Percentiles rank a stretch among this genome's conserved stretches.
Conservation (phyloP, 257 asterid species). For the Catharanthus roseus region DNA sequence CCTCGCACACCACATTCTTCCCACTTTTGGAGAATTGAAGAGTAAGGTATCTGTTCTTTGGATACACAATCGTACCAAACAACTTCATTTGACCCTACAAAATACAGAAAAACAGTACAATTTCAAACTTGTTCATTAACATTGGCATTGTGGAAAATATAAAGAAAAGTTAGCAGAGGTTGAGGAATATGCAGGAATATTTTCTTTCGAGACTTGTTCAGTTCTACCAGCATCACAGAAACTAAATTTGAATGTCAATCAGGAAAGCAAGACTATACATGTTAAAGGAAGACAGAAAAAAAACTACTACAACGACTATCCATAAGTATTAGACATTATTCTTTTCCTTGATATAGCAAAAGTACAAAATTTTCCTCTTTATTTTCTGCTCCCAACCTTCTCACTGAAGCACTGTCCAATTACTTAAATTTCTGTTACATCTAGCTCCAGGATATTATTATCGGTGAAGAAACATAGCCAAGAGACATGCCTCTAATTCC, state of each 20-base stretch:
- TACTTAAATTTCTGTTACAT: background rate
- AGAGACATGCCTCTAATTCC: background rate
- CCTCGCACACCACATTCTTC: constrained; percentile 85
- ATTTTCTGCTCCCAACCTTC: background rate
- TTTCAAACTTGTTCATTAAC: background rate
- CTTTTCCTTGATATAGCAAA: background rate
- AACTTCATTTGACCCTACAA: constrained; percentile 86
- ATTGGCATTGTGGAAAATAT: background rate
- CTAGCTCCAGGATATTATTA: too few relatives aligned
- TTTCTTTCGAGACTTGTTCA: background rate
- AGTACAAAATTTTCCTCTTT: background rate
- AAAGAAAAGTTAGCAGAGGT: background rate
- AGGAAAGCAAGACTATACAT: background rate
- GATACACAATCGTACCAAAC: constrained; percentile 86
- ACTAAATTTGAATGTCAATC: background rate
- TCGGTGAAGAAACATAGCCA: background rate
- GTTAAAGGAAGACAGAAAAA: background rate
- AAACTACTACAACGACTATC: background rate
- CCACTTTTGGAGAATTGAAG: constrained; percentile 84
- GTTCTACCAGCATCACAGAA: background rate
- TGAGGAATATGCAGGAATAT: too few relatives aligned
- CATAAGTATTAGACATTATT: background rate
- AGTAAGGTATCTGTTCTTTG: constrained; percentile 76
- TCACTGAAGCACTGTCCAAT: background rate
- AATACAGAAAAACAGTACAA: constrained; percentile 10